These are phyloP conservation scores for Diatrype stigma DNA, from an alignment of 2,329 filamentous ascomycete genomes.

Conservation along the genomic window DNA sequence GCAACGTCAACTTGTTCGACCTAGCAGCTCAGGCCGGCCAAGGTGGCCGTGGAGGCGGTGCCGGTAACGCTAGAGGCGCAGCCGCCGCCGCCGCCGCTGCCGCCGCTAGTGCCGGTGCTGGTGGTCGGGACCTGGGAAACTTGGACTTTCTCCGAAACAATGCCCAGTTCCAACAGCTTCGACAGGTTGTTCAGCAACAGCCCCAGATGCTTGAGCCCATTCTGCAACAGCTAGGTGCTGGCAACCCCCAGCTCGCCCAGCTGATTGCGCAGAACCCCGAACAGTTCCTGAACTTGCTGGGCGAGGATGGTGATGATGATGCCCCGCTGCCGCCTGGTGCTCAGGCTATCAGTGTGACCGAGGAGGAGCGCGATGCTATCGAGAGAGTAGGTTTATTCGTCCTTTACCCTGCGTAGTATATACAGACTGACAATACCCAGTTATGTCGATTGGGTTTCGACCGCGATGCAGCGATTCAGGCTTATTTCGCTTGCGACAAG, in stretches of 20 bases:
- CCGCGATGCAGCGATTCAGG: conserved; percentile 90
- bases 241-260: conserved; percentile 90
- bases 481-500: conserved; percentile 99
- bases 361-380: conserved; percentile 95
- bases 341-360: conserved; percentile 85
- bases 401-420: conserved; percentile 4
- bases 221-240: conserved; percentile 88
- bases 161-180: conserved; percentile 94
- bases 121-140: conserved; percentile 57
- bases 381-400: conserved; percentile 67
- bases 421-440: conserved; percentile 38
- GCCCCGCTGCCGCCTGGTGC: conserved; percentile 81
- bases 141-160: conserved; percentile 94
- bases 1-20: conserved; percentile 84
- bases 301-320: conserved; percentile 83
- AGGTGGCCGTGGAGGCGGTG: conserved; percentile 37
- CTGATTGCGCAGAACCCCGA: conserved; percentile 90
- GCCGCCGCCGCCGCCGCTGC: conserved; percentile 37
- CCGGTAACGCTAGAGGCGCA: conserved; percentile 37
- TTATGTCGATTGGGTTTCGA: conserved; percentile 91
- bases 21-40: conserved; percentile 74
- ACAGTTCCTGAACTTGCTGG: conserved; percentile 84
- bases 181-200: conserved; percentile 95
- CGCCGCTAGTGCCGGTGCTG: conserved; percentile 46
- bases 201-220: conserved; percentile 99